Evolutionary conservation across 179 eudicot species (phyloP).

Genomic region (Heliamphora pulchella): DNA sequence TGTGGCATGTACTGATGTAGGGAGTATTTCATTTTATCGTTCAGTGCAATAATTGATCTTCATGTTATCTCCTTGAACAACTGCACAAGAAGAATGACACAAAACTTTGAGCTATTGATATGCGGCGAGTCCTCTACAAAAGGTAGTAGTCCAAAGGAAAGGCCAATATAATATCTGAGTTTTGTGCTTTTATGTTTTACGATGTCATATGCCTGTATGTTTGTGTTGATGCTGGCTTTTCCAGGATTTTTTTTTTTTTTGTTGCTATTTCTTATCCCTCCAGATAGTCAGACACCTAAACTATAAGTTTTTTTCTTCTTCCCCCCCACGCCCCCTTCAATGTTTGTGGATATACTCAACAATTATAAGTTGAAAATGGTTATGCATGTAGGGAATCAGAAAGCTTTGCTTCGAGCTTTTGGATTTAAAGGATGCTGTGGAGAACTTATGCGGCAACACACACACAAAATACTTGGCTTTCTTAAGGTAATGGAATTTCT

Average conservation of each 20-base stretch:
- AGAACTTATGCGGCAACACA: slow-evolving; percentile 82
- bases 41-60: not conserved
- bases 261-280: not conserved
- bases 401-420: slow-evolving; percentile 87
- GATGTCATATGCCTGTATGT: not conserved
- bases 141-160: not conserved
- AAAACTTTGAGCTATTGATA: not conserved
- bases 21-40: not conserved
- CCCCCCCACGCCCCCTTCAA: too few species aligned
- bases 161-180: not conserved
- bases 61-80: not conserved
- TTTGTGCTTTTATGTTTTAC: not conserved
- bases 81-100: too few species aligned
- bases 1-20: not conserved
- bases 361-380: slow-evolving; percentile 1
- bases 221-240: not conserved
- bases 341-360: not conserved
- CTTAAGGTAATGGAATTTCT: slow-evolving; percentile 47
- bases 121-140: not conserved
- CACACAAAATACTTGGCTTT: slow-evolving; percentile 81
- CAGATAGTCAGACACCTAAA: not conserved
- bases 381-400: slow-evolving; percentile 66
- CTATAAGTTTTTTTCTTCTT: not conserved
- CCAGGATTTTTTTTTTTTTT: not conserved
- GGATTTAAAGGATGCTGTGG: slow-evolving; percentile 97